Conservation (phyloP, 306 rosid species). For the apple (Malus domestica) region DNA sequence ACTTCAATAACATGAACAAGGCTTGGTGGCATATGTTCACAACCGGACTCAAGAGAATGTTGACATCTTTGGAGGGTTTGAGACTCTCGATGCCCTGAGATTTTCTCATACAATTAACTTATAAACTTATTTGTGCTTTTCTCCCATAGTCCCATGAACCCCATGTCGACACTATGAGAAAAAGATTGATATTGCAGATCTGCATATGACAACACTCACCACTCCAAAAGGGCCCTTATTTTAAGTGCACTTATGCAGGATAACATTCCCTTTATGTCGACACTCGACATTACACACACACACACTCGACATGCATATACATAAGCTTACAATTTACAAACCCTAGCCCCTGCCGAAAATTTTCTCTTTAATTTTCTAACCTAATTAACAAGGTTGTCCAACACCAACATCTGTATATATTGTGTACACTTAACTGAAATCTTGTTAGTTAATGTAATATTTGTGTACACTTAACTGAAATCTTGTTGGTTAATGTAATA, state of each 20-base stretch:
- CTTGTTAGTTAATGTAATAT: not conserved
- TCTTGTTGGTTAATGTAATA: not conserved
- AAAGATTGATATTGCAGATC: slow-evolving; percentile 6
- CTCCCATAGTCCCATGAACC: slow-evolving; percentile 10
- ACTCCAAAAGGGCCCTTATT: not conserved
- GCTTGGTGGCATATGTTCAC: slow-evolving; percentile 7
- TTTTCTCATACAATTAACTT: slow-evolving; percentile 35
- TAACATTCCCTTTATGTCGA: not conserved
- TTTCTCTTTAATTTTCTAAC: not conserved
- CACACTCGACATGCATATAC: not conserved
- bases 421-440: no score
- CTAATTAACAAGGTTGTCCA: not conserved
- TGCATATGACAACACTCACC: slow-evolving; percentile 3
- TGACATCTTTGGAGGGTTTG: slow-evolving; percentile 64
- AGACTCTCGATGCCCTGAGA: slow-evolving; percentile 44
- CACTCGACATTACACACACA: not conserved
- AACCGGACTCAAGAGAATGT: slow-evolving; percentile 59
- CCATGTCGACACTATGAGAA: slow-evolving; percentile 60
- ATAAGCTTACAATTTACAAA: not conserved
- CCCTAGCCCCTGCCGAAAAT: not conserved
- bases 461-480: no score
- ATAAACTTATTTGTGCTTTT: slow-evolving; percentile 17
- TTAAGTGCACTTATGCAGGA: not conserved
- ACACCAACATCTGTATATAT: not conserved
- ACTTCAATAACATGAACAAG: not conserved